Percentiles rank a stretch among this genome's conserved stretches.
phyloP scores from a whole-genome alignment of 2,329 filamentous ascomycete genomes.

The Kalaharituber pfeilii region DNA sequence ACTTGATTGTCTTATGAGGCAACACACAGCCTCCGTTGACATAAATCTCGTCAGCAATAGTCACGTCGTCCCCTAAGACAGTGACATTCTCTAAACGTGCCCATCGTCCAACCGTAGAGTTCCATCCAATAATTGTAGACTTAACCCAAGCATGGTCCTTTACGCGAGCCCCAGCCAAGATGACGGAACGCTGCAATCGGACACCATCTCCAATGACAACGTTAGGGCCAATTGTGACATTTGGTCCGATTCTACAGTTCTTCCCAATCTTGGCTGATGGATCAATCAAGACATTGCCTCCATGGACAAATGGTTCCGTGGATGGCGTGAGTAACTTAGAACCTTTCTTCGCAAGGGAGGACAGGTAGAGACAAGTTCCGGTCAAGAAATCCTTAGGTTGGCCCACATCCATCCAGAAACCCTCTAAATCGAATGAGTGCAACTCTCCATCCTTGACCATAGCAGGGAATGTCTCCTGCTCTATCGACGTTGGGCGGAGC shows the following conservation, averaged over 20 bases:
- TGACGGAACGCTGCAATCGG: constrained; percentile 76
- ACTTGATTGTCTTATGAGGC: constrained; percentile 97
- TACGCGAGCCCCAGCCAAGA: constrained; percentile 77
- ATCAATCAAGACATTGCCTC: constrained; percentile 91
- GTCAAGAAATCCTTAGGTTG: constrained; percentile 97
- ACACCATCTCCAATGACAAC: constrained; percentile 90
- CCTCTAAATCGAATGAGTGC: constrained; percentile 90
- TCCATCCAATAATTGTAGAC: constrained; percentile 97
- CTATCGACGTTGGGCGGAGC: constrained; percentile 88
- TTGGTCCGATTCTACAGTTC: constrained; percentile 95
- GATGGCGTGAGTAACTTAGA: constrained; percentile 64
- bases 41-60: constrained; percentile 94
- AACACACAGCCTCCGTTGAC: constrained; percentile 92
- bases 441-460: constrained; percentile 78
- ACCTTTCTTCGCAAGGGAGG: constrained; percentile 74
- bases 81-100: constrained; percentile 92
- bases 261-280: constrained; percentile 89
- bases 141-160: constrained; percentile 99
- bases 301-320: constrained; percentile 65
- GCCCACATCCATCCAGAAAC: constrained; percentile 99
- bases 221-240: constrained; percentile 86
- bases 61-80: constrained; percentile 94
- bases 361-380: constrained; percentile 90
- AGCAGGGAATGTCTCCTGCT: constrained; percentile 95
- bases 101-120: constrained; percentile 90